Base-by-base conservation (phyloP, 1,284 basidiomycete species). In the Pseudozyma thailandica region DNA sequence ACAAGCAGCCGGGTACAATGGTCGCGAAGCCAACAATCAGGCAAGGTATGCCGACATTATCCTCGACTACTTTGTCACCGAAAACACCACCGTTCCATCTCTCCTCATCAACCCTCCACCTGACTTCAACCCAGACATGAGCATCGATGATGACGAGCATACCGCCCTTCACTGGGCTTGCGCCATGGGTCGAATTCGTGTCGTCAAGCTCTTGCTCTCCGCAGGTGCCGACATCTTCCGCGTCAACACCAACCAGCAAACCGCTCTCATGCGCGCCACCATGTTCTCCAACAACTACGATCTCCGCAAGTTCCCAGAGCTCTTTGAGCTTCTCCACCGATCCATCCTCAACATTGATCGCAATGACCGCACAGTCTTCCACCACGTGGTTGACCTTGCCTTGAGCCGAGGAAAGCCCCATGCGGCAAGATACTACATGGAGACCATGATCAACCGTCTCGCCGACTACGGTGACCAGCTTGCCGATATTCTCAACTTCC, bases 231-330 rank as follows among this genome's bases (percentile, higher is more conserved):
- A 97, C 83, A 93, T 98, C 72, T 98, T 97, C 87, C 91, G 92
- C 75, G 93, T 95, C 75, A 99, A 98, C 86, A 92, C 92, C 82
- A 89, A 93, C 23, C 96, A 96, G 25, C 96, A 98, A 84, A 98
- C 96, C 10, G 91, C 96, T 0, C 86, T 99, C 52, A 99, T 99
- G 96, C 92, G 96, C 21, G 92, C 91, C 72, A 96, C 98, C 80
- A 98, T 98, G 96, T 99, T 98, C 84, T 93, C 93, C 61, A 99
- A 99, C 85, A 99, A 98, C 84, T 98, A 98, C 83, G 96, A 99
- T 84, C 90, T 98, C 52, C 92, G 96, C 78, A 99, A 98, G 84
- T 99, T 99, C 79, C 93, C 94, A 2, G 95, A 98, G 83, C 86
- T 99, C 20, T 98, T 97, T 84, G 95, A 98, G 83, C 88, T 98